Evolutionary conservation across 768 basidiomycete genomes (phyloP).

Genomic region (Guyanaporus albipodus): DNA sequence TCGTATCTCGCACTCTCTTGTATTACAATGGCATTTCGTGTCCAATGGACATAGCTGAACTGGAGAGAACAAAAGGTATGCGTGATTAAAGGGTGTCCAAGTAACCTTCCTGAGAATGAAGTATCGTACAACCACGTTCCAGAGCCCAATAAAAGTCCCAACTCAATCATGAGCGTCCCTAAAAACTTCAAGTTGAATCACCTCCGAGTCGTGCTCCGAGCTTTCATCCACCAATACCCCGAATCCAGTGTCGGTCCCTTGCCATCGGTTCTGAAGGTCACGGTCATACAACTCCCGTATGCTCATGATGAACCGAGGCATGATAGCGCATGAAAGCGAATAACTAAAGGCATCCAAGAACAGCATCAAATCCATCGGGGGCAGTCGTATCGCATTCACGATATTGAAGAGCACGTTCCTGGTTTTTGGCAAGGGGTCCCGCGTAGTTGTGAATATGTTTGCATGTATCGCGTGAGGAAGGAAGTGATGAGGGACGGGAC

Average conservation of each 20-base stretch:
- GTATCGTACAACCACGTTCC: neutral
- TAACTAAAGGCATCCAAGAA: neutral
- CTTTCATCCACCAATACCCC: neutral
- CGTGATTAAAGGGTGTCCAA: neutral
- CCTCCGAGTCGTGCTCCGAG: neutral
- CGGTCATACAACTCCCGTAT: slow-evolving; percentile 7
- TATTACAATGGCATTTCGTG: too few species aligned
- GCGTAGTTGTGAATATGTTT: too few species aligned
- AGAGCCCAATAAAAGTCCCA: neutral
- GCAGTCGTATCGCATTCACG: neutral
- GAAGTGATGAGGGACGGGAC: neutral
- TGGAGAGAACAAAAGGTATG: slow-evolving; percentile 7
- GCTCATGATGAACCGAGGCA: slow-evolving; percentile 16
- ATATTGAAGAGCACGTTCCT: slow-evolving; percentile 9
- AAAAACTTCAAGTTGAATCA: neutral
- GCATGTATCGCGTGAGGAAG: too few species aligned
- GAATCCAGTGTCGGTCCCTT: slow-evolving; percentile 12
- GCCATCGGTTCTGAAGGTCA: neutral
- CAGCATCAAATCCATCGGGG: neutral
- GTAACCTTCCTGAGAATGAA: neutral
- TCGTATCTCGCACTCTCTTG: too few species aligned
- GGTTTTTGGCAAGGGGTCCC: neutral
- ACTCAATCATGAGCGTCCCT: neutral
- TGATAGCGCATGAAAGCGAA: slow-evolving; percentile 1
- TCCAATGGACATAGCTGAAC: too few species aligned